Conservation (phyloP, 2,329 filamentous ascomycete species). For the Incumbomyces delicatus region DNA sequence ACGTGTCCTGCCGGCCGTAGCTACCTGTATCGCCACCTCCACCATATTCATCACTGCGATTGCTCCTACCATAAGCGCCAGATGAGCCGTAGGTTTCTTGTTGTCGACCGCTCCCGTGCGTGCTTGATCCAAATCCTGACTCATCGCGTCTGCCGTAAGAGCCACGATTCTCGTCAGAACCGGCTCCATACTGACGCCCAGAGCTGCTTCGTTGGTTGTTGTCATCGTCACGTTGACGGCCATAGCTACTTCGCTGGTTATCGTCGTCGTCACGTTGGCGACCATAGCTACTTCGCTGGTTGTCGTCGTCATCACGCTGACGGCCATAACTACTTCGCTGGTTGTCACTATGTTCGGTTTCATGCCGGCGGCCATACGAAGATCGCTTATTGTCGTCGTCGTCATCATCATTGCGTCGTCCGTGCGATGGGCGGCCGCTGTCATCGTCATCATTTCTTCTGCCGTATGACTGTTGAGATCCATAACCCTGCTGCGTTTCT, state of each 20-base stretch:
- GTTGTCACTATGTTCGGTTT: conserved; percentile 13
- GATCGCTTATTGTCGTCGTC: conserved; percentile 4
- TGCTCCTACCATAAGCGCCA: background rate
- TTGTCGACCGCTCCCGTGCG: background rate
- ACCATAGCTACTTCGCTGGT: conserved; percentile 4
- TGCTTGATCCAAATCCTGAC: background rate
- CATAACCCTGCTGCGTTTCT: conserved; percentile 13
- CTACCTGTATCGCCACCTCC: background rate
- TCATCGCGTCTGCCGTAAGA: conserved; percentile 8
- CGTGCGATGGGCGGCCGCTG: conserved; percentile 8
- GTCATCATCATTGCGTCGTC: conserved; percentile 16
- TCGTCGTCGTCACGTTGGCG: conserved; percentile 8
- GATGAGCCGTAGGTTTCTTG: conserved; percentile 6
- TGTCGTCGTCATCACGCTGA: conserved; percentile 5
- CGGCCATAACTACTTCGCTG: conserved; percentile 7
- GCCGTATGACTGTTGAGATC: conserved; percentile 13
- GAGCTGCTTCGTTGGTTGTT: background rate
- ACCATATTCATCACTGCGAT: background rate
- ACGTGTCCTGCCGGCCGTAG: conserved; percentile 9
- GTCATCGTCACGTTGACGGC: conserved; percentile 8
- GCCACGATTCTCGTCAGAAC: background rate
- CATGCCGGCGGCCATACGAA: conserved; percentile 2
- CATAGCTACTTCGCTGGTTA: conserved; percentile 6
- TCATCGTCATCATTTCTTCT: conserved; percentile 17
- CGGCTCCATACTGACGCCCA: background rate